Evolutionary conservation across 345 rosid species (phyloP).

Genomic region (Mallotus nudiflorus): DNA sequence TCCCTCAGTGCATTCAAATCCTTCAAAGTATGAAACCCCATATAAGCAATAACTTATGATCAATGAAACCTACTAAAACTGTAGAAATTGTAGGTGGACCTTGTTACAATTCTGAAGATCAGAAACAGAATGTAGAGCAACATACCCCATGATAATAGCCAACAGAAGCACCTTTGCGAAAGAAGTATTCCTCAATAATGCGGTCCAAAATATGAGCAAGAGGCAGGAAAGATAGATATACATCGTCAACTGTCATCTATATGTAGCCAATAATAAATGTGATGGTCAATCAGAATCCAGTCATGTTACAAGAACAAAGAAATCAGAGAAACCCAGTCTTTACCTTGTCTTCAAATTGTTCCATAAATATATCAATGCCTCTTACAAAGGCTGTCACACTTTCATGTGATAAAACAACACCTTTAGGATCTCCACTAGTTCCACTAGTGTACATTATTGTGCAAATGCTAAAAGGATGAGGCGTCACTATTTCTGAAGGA

Average conservation of each 20-base stretch:
- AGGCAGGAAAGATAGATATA: conserved; percentile 88
- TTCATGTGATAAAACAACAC: conserved; percentile 89
- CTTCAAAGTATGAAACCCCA: conserved; percentile 34
- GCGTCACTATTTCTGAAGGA: conserved; percentile 51
- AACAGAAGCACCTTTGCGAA: conserved; percentile 85
- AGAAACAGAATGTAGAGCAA: neutral
- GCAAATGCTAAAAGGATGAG: conserved; percentile 67
- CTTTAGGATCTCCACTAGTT: conserved; percentile 97
- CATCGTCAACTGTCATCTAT: conserved; percentile 87
- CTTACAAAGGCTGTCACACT: conserved; percentile 53
- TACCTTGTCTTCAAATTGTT: conserved; percentile 93
- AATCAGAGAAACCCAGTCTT: neutral
- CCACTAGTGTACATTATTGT: conserved; percentile 99
- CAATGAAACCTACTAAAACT: neutral
- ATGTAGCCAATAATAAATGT: neutral
- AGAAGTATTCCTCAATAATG: conserved; percentile 76
- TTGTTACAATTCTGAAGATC: neutral
- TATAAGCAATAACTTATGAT: neutral
- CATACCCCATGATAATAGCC: conserved; percentile 97
- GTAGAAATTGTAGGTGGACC: neutral
- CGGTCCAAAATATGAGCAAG: conserved; percentile 96
- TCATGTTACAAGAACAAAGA: no score
- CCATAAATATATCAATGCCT: conserved; percentile 79
- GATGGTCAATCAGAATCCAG: neutral
- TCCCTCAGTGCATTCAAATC: conserved; percentile 82